phyloP scores from a whole-genome alignment of 2,329 filamentous ascomycete species.

The Cladosporium sp. region DNA sequence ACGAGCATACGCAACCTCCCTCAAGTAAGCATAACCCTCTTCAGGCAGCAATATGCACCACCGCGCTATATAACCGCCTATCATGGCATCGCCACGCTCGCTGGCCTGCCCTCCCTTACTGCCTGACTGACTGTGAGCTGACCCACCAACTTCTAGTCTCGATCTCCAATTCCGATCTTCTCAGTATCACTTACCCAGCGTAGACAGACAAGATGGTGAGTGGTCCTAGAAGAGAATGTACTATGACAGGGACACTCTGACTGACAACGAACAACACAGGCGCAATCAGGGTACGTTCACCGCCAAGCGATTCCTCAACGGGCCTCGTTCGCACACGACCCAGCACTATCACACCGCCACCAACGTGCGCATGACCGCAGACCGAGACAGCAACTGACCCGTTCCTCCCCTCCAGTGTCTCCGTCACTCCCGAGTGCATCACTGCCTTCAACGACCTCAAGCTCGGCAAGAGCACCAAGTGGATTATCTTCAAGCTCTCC shows the following conservation, averaged over 20 bases:
- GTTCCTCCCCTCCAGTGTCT: slow-evolving; percentile 51
- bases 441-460: slow-evolving; percentile 73
- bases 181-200: slow-evolving; percentile 2
- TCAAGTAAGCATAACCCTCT: background rate
- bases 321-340: background rate
- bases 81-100: background rate
- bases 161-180: background rate
- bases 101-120: background rate
- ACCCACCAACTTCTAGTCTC: background rate
- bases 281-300: slow-evolving; percentile 12
- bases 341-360: background rate
- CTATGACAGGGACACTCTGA: background rate
- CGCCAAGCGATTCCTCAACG: background rate
- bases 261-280: background rate
- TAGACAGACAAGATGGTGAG: slow-evolving; percentile 4
- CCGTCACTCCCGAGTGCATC: slow-evolving; percentile 68
- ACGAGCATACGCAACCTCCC: background rate
- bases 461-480: slow-evolving; percentile 73
- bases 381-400: too few relatives aligned
- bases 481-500: slow-evolving; percentile 82
- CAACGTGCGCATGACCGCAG: background rate
- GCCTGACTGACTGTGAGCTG: background rate
- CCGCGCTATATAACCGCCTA: background rate
- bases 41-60: background rate
- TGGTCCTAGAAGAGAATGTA: background rate